These are phyloP conservation scores for Termitomyces eurrhizus DNA, from an alignment of 768 basidiomycete genomes.

Conservation along the genomic window DNA sequence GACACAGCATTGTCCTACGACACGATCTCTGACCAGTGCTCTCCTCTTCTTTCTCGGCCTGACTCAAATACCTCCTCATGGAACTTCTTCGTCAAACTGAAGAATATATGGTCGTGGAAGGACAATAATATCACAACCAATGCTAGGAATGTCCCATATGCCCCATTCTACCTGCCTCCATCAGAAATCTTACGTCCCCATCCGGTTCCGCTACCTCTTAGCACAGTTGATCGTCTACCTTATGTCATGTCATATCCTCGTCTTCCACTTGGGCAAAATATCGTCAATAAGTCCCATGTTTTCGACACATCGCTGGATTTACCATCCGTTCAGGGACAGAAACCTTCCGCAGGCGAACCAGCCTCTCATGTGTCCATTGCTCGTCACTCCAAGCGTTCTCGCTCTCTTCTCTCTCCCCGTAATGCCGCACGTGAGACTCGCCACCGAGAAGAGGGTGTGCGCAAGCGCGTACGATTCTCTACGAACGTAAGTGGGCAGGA, in stretches of 20 bases:
- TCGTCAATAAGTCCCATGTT: background rate
- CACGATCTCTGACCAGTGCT: background rate
- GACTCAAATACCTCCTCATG: background rate
- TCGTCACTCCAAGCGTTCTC: slow-evolving; percentile 10
- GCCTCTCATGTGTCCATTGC: background rate
- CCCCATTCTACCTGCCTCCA: background rate
- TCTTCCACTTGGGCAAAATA: background rate
- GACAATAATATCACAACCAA: background rate
- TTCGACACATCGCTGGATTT: background rate
- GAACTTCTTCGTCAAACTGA: background rate
- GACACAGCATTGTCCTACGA: background rate
- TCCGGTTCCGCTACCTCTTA: background rate
- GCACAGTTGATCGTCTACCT: background rate
- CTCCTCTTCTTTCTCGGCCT: background rate
- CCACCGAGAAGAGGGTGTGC: background rate
- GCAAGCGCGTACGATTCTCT: slow-evolving; percentile 12
- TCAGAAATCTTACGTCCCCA: background rate
- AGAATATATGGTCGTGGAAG: slow-evolving; percentile 1
- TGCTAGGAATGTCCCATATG: background rate
- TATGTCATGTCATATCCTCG: background rate
- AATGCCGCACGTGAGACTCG: background rate
- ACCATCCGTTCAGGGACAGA: background rate
- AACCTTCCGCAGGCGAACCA: background rate
- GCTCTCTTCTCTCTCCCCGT: background rate
- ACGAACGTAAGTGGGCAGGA: background rate